Base-by-base conservation (phyloP, 768 basidiomycete genomes). In the Hemileccinum rubropunctum region DNA sequence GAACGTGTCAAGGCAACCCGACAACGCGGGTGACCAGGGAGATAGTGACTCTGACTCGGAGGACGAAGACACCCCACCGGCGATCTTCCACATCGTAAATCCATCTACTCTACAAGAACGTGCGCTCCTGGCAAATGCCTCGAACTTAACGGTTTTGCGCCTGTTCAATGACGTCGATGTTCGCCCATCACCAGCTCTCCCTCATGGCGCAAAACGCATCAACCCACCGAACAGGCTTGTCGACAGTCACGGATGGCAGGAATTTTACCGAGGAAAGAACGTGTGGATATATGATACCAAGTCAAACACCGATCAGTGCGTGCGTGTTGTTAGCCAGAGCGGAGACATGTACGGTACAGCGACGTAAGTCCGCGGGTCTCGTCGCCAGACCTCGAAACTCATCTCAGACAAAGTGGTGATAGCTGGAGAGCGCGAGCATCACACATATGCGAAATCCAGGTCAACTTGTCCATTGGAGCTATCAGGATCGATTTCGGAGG, bases 401-500 rank as follows among this genome's bases (percentile, higher is more conserved):
- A 61, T 53, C 33, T n/a, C 50, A 36, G 27, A 26, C 28, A 9
- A 63, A 91, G 89, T 32, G 89, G 80, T 18, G 89, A 91, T 60
- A 91, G 87, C 57, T 91, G 88, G 88, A 80, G 89, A 17, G 84
- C 84, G 11, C 74, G 82, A 41, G 84, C 76, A 2, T 72, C 81
- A 20, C 86, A 87, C 59, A 78, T 91, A 6, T 79, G 76, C 52
- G 88, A 90, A 65, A 72, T 91, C 33, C 88, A 89, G 58, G 79
- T 84, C 58, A 84, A 78, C 56, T 74, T 89, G 65, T 72, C 76
- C 4, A 72, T 72, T 17, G 76, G 77, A 15, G 77, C 76, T 8
- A 76, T 90, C 76, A 81, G 73, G 50, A 83, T 91, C 28, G 79
- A 84, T 60, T 91, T 91, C 61, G 86, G 86, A 34, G 88, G 86